phyloP scores from a whole-genome alignment of 495 filamentous ascomycete genomes.

The Penicillium psychrofluorescens region DNA sequence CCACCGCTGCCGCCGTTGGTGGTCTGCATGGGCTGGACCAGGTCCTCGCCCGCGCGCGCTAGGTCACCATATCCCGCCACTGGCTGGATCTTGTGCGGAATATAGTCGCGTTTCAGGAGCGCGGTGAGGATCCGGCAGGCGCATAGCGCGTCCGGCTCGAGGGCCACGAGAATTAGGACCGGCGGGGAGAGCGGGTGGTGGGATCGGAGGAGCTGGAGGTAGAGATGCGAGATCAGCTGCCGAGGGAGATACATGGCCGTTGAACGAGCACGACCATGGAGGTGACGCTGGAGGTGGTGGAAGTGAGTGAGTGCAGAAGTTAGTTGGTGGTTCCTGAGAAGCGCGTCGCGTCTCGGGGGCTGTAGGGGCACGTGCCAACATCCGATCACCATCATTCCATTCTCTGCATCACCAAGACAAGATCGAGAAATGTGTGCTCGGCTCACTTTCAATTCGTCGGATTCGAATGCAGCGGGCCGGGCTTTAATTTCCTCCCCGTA shows the following conservation, averaged over 20 bases:
- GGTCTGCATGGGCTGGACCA: slow-evolving; percentile 77
- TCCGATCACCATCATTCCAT: slow-evolving; percentile 7
- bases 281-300: background rate
- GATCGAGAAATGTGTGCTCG: too few species aligned
- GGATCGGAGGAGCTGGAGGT: slow-evolving; percentile 73
- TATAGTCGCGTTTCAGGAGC: slow-evolving; percentile 91
- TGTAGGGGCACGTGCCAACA: slow-evolving; percentile 14
- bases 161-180: slow-evolving; percentile 85
- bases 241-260: slow-evolving; percentile 88
- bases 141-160: slow-evolving; percentile 93
- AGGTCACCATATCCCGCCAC: slow-evolving; percentile 90
- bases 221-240: slow-evolving; percentile 78
- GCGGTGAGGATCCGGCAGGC: slow-evolving; percentile 89
- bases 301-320: too few species aligned
- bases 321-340: background rate
- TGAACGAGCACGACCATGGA: slow-evolving; percentile 5
- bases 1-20: slow-evolving; percentile 73
- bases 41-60: slow-evolving; percentile 62
- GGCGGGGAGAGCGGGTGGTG: slow-evolving; percentile 79
- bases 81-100: slow-evolving; percentile 96
- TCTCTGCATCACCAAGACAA: slow-evolving; percentile 18
- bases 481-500: too few species aligned
- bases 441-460: too few species aligned
- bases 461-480: too few species aligned
- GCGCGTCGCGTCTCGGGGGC: slow-evolving; percentile 16